Evolutionary conservation across 306 rosid species (phyloP).

Genomic region (Cucurbita maxima): DNA sequence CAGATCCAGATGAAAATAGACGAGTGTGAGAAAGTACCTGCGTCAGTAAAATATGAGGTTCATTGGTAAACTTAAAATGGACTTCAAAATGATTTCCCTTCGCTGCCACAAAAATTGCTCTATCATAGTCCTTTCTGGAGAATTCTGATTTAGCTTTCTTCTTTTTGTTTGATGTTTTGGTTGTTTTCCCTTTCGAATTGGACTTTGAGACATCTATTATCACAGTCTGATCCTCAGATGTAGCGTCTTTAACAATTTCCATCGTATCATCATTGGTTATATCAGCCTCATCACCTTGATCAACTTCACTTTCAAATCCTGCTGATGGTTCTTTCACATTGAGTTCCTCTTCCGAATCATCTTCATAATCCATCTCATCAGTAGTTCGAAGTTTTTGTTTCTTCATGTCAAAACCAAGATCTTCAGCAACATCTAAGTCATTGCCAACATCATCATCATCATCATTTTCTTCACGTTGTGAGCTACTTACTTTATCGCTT

Average conservation of each 20-base stretch:
- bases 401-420: slow-evolving; percentile 60
- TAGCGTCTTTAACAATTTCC: neutral
- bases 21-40: slow-evolving; percentile 34
- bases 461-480: slow-evolving; percentile 22
- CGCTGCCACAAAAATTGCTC: slow-evolving; percentile 38
- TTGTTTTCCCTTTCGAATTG: slow-evolving; percentile 13
- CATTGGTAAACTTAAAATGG: slow-evolving; percentile 44
- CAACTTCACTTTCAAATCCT: slow-evolving; percentile 27
- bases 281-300: slow-evolving; percentile 29
- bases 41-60: slow-evolving; percentile 65
- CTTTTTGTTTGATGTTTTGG: slow-evolving; percentile 11
- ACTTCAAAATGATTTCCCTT: slow-evolving; percentile 50
- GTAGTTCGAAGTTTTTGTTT: slow-evolving; percentile 51
- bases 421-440: slow-evolving; percentile 47
- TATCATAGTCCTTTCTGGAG: slow-evolving; percentile 23
- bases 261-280: slow-evolving; percentile 17
- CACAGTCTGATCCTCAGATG: neutral
- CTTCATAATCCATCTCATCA: slow-evolving; percentile 91
- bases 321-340: slow-evolving; percentile 28
- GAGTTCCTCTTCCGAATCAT: slow-evolving; percentile 40
- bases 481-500: slow-evolving; percentile 25
- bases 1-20: neutral
- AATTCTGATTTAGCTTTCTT: slow-evolving; percentile 13
- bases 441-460: slow-evolving; percentile 24
- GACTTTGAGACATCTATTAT: slow-evolving; percentile 8